These are phyloP conservation scores for Mycena chlorophos DNA, from an alignment of 768 basidiomycete genomes.

Conservation along the genomic window DNA sequence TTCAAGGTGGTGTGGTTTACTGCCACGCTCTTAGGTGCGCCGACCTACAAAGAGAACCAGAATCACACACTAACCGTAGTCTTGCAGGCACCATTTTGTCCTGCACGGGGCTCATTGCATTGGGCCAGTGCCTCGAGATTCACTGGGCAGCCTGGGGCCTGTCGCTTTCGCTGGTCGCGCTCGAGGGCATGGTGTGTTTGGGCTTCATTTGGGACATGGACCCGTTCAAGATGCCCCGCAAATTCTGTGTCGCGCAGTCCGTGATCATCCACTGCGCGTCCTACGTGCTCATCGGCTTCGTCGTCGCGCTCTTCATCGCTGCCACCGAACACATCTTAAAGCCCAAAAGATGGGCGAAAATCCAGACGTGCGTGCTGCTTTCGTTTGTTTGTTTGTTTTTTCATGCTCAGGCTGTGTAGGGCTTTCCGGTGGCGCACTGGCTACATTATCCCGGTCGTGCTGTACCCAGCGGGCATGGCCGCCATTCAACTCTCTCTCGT, in stretches of 20 bases:
- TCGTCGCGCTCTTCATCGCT: constrained; percentile 45
- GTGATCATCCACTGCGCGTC: constrained; percentile 43
- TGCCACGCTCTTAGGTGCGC: constrained; percentile 2
- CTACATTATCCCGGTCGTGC: constrained; percentile 45
- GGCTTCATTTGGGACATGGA: constrained; percentile 65
- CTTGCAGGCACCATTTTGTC: constrained; percentile 8
- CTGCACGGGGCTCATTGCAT: neutral
- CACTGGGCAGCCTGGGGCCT: neutral
- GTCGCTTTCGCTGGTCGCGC: constrained; percentile 4
- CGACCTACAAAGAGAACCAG: neutral
- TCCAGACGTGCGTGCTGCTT: constrained; percentile 18
- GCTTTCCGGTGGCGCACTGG: constrained; percentile 49
- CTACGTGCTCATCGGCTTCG: constrained; percentile 46
- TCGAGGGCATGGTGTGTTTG: constrained; percentile 5
- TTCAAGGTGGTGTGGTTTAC: constrained; percentile 19
- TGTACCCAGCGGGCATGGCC: constrained; percentile 50
- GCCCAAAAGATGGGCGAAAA: constrained; percentile 44
- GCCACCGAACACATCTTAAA: constrained; percentile 41
- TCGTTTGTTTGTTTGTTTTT: neutral
- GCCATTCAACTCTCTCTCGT: constrained; percentile 44
- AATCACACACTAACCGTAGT: neutral
- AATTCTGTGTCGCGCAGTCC: constrained; percentile 56
- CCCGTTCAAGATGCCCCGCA: constrained; percentile 54
- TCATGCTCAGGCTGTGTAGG: constrained; percentile 28
- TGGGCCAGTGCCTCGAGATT: constrained; percentile 1